A percentile compares a stretch with the other conserved stretches of the same genome.
phyloP scores from a whole-genome alignment of 768 basidiomycete species.

The Botryobasidium botryosum region DNA sequence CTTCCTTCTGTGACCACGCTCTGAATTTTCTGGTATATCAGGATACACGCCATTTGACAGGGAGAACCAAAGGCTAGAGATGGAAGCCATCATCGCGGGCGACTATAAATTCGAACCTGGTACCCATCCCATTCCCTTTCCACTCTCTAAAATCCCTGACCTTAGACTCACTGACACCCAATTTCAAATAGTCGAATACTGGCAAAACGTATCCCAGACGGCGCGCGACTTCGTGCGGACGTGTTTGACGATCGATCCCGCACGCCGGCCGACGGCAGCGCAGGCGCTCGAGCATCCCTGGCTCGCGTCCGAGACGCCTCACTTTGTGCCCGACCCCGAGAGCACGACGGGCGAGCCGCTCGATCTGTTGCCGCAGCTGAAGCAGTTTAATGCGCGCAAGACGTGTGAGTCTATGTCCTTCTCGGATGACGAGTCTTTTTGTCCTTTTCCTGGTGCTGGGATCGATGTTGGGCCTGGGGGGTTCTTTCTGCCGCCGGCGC shows the following conservation, averaged over 20 bases:
- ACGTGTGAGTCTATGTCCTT: slow-evolving; percentile 40
- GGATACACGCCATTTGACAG: slow-evolving; percentile 97
- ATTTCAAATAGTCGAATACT: slow-evolving; percentile 46
- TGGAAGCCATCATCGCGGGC: slow-evolving; percentile 86
- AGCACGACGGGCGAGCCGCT: slow-evolving; percentile 41
- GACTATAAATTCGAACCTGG: slow-evolving; percentile 84
- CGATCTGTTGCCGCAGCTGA: slow-evolving; percentile 77
- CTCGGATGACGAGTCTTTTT: not conserved
- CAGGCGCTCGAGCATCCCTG: slow-evolving; percentile 61
- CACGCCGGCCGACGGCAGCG: slow-evolving; percentile 58
- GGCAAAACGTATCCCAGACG: slow-evolving; percentile 65
- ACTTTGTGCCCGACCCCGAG: slow-evolving; percentile 50
- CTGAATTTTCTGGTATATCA: slow-evolving; percentile 13
- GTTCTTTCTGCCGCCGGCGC: not conserved
- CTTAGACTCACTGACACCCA: not conserved
- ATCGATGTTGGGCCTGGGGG: not conserved
- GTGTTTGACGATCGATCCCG: slow-evolving; percentile 78
- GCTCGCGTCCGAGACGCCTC: slow-evolving; percentile 52
- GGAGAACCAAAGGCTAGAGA: slow-evolving; percentile 73
- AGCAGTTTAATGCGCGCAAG: slow-evolving; percentile 73
- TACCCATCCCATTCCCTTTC: slow-evolving; percentile 11
- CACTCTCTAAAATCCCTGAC: not conserved
- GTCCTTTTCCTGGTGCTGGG: not conserved
- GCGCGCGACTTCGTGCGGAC: slow-evolving; percentile 67
- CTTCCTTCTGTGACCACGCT: not conserved